Base-by-base conservation (phyloP, 2,329 filamentous ascomycete genomes). In the Penicillium glabrum region DNA sequence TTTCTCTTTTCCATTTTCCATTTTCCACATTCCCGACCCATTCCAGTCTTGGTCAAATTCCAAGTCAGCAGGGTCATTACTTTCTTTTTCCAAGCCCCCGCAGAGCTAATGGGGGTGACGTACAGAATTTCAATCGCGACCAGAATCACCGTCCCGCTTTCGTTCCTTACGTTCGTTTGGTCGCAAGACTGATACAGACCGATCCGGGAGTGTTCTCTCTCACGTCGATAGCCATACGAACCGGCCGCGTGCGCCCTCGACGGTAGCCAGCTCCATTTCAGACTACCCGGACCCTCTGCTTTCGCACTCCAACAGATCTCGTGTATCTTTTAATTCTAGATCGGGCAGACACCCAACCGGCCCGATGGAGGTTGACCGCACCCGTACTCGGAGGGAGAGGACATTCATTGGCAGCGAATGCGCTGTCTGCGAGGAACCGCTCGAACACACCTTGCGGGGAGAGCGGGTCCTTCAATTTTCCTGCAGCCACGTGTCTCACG, bases 361-460 rank as follows among this genome's bases (percentile, higher is more conserved):
- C 68, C 84, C 85, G 74, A 85, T 91, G 80, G 87, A 88, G 69
- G 81, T 89, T 51, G 91, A 96, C 69, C 84, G 91, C 69, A 88
- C 85, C 68, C 88, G 91, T 64, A 88, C 87, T 63, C 86, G 95
- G 71, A 85, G 93, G 70, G 93, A 98, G 77, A 86, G 95, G 72
- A 99, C 93, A 2, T 98, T 97, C 77, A 90, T 98, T 53, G 95
- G 95, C 46, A 92, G 87, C 72, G 90, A 96, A 78, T 99, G 95
- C 77, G 90, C 93, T 50, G 93, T 97, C 16, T 99, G 95, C 72
- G 95, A 99, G 74, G 95, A 99, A 77, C 93, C 93, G 3, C 79
- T 99, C 60, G 95, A 98, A 76, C 93, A 98, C 75, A 99, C 92
- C 3, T 82, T 99, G 46, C 89, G 90, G 50, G 95, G 95, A 58